These are phyloP conservation scores for Tuber aestivum DNA, from an alignment of 495 filamentous ascomycete genomes.

Conservation along the genomic window DNA sequence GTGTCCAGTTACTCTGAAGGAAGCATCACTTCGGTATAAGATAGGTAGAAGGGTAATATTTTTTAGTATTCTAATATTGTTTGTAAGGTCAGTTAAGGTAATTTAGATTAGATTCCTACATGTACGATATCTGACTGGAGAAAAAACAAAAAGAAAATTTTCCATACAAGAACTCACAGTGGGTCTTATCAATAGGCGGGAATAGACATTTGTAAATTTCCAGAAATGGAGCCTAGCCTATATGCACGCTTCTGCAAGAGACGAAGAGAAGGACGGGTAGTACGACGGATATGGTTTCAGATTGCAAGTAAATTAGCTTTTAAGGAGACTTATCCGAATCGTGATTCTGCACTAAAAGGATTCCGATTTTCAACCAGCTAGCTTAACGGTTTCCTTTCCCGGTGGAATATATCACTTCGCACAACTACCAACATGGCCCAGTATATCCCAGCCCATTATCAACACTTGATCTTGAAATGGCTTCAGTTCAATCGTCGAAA, in stretches of 20 bases:
- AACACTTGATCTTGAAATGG: not conserved
- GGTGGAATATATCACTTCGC: not conserved
- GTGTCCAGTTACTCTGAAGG: too few species aligned
- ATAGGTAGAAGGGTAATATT: too few species aligned
- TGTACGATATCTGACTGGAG: too few species aligned
- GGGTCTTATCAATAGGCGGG: too few species aligned
- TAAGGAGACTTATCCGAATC: not conserved
- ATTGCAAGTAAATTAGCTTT: not conserved
- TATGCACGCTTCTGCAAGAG: not conserved
- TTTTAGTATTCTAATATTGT: too few species aligned
- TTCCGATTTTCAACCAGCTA: not conserved
- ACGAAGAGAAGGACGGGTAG: not conserved
- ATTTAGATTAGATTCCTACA: too few species aligned
- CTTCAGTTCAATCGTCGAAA: not conserved
- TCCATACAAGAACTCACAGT: too few species aligned
- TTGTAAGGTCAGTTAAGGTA: too few species aligned
- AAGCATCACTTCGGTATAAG: too few species aligned
- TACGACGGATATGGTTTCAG: not conserved
- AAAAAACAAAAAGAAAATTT: too few species aligned
- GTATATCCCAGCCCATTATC: not conserved
- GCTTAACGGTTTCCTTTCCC: not conserved
- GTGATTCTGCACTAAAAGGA: rapidly evolving
- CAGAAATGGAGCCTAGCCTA: not conserved
- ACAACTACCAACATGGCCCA: not conserved
- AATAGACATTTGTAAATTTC: too few species aligned